phyloP scores from a whole-genome alignment of 176 grass and related monocot species.

The Hsuehochloa calcarea region DNA sequence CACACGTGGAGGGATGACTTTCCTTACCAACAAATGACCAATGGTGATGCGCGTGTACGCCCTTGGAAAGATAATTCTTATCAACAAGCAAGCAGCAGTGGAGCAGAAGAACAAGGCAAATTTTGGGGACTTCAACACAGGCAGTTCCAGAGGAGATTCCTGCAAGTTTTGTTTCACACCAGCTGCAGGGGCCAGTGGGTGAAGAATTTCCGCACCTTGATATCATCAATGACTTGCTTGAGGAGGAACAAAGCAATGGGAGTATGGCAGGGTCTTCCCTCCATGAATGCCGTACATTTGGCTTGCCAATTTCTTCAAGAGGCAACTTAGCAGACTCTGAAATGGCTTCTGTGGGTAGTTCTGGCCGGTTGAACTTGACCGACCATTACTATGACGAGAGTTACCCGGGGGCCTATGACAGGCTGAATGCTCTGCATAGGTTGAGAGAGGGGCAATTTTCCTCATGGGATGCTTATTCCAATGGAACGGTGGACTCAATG shows the following conservation, averaged over 20 bases:
- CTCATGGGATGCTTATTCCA: constrained; percentile 47
- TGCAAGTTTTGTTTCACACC: constrained; percentile 31
- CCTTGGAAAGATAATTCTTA: constrained; percentile 22
- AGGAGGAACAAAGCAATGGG: constrained; percentile 64
- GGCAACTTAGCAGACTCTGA: constrained; percentile 39
- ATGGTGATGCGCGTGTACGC: background rate
- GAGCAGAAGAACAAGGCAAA: constrained; percentile 36
- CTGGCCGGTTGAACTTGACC: constrained; percentile 41
- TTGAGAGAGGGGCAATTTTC: constrained; percentile 44
- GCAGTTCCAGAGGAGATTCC: constrained; percentile 43
- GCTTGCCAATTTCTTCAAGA: constrained; percentile 42
- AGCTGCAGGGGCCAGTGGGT: constrained; percentile 48
- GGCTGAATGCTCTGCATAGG: constrained; percentile 42
- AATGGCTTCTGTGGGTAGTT: constrained; percentile 38
- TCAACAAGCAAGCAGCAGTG: constrained; percentile 40
- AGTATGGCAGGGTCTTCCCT: constrained; percentile 31
- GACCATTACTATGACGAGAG: constrained; percentile 48
- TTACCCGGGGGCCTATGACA: constrained; percentile 39
- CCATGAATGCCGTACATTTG: constrained; percentile 47
- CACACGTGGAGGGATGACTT: constrained; percentile 35
- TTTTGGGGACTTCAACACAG: constrained; percentile 26
- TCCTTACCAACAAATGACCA: constrained; percentile 43
- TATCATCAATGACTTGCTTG: constrained; percentile 95
- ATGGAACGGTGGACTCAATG: constrained; percentile 33
- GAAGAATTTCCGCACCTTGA: constrained; percentile 94